Percentiles rank a stretch among this genome's conserved stretches.
phyloP scores from a whole-genome alignment of 2,329 filamentous ascomycete genomes.

The Shiraia bambusicola region DNA sequence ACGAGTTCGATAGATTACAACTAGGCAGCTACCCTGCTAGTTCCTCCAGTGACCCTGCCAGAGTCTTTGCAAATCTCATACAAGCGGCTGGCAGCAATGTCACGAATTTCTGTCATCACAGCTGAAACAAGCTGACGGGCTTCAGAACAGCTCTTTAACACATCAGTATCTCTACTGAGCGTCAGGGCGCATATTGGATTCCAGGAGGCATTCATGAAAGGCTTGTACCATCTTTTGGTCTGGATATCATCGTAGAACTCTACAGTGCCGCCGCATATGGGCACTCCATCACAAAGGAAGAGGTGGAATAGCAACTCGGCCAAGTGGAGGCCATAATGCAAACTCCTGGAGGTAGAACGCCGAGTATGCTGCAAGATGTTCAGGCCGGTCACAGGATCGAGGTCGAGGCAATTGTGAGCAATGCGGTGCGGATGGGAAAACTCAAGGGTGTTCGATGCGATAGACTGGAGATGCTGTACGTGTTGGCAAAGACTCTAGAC shows the following conservation, averaged over 20 bases:
- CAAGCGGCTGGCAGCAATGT: slow-evolving; percentile 47
- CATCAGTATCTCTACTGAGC: slow-evolving; percentile 54
- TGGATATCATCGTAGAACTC: slow-evolving; percentile 53
- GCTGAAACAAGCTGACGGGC: slow-evolving; percentile 42
- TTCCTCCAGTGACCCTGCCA: slow-evolving; percentile 15
- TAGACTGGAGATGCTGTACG: slow-evolving; percentile 50
- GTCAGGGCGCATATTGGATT: slow-evolving; percentile 62
- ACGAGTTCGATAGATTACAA: slow-evolving; percentile 51
- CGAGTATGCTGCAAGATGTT: slow-evolving; percentile 55
- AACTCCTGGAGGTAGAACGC: slow-evolving; percentile 46
- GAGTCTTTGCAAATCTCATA: slow-evolving; percentile 48
- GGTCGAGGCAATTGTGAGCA: slow-evolving; percentile 55
- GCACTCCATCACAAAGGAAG: slow-evolving; percentile 42
- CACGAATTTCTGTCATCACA: slow-evolving; percentile 53
- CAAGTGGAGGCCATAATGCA: slow-evolving; percentile 42
- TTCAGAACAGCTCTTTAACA: slow-evolving; percentile 47
- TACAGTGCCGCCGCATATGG: slow-evolving; percentile 46
- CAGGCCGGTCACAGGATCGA: slow-evolving; percentile 47
- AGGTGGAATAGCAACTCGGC: slow-evolving; percentile 43
- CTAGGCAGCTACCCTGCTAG: slow-evolving; percentile 53
- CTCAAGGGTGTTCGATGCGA: slow-evolving; percentile 45
- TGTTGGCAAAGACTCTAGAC: slow-evolving; percentile 48
- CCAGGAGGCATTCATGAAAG: slow-evolving; percentile 62
- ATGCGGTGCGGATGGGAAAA: slow-evolving; percentile 47
- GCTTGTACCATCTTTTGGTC: slow-evolving; percentile 60